Evolutionary conservation across 257 asterid species (phyloP).

Genomic region (Avicennia marina): DNA sequence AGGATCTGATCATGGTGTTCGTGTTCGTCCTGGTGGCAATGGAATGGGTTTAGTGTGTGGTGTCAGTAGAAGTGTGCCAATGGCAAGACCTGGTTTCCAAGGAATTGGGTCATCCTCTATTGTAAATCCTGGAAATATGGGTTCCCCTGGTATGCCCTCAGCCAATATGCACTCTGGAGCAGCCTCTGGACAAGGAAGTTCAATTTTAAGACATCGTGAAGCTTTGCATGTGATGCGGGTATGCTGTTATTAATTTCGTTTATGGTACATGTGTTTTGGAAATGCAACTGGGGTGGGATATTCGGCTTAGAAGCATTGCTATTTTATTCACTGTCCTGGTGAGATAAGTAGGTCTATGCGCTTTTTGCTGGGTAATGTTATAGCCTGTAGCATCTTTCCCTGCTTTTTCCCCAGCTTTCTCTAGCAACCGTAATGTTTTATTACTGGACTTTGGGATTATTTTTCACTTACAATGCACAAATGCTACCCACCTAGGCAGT

Average conservation of each 20-base stretch:
- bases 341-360: too few relatives aligned
- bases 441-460: too few relatives aligned
- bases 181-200: conserved; percentile 65
- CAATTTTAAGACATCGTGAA: conserved; percentile 63
- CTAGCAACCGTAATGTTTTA: too few relatives aligned
- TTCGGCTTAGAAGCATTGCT: too few relatives aligned
- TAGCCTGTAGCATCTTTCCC: too few relatives aligned
- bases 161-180: conserved; percentile 62
- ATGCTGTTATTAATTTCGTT: conserved; percentile 31
- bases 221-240: conserved; percentile 66
- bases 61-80: conserved; percentile 58
- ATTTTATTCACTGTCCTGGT: too few relatives aligned
- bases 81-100: conserved; percentile 72
- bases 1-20: conserved; percentile 71
- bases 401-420: too few relatives aligned
- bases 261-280: too few relatives aligned
- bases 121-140: conserved; percentile 59
- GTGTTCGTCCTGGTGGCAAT: conserved; percentile 57
- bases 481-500: too few relatives aligned
- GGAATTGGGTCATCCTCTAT: conserved; percentile 60
- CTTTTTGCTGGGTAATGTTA: too few relatives aligned
- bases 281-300: too few relatives aligned
- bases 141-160: conserved; percentile 59
- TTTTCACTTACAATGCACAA: too few relatives aligned
- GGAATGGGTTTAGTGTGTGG: conserved; percentile 54